Percentiles rank a stretch among this genome's conserved stretches.
Evolutionary conservation across 345 rosid species (phyloP).

Genomic region (Eucalyptus tenuipes): DNA sequence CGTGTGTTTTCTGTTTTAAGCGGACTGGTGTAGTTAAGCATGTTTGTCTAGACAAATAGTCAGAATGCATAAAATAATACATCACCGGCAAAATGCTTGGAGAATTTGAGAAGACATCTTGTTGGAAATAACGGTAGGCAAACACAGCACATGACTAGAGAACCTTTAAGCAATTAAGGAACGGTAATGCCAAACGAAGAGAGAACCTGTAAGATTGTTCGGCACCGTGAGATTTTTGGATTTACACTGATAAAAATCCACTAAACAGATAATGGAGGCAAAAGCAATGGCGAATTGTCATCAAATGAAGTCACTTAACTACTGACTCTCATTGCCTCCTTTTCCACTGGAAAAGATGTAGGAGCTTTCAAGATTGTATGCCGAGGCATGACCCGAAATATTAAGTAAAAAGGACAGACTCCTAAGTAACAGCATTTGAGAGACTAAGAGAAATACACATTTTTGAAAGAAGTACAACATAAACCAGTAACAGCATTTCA

Average conservation of each 20-base stretch:
- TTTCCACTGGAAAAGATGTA: no score
- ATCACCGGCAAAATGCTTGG: not conserved
- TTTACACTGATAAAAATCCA: not conserved
- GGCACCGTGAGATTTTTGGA: not conserved
- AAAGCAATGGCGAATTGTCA: no score
- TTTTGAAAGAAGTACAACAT: no score
- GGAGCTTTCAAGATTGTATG: no score
- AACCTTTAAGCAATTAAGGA: not conserved
- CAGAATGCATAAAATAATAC: not conserved
- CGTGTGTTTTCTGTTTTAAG: no score
- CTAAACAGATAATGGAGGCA: not conserved
- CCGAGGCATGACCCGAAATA: no score
- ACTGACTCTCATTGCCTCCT: no score
- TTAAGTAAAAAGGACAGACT: no score
- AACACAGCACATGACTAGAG: not conserved
- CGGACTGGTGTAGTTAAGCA: not conserved
- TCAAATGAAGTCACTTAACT: no score
- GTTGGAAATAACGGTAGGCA: not conserved
- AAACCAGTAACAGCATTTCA: no score
- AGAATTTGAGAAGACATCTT: not conserved
- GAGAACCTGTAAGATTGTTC: not conserved
- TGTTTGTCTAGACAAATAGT: not conserved
- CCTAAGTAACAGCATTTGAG: no score
- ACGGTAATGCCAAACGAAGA: fast-evolving
- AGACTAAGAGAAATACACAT: no score